Base-by-base conservation (phyloP, 1,284 basidiomycete genomes). In the Cutaneotrichosporon curvatum region DNA sequence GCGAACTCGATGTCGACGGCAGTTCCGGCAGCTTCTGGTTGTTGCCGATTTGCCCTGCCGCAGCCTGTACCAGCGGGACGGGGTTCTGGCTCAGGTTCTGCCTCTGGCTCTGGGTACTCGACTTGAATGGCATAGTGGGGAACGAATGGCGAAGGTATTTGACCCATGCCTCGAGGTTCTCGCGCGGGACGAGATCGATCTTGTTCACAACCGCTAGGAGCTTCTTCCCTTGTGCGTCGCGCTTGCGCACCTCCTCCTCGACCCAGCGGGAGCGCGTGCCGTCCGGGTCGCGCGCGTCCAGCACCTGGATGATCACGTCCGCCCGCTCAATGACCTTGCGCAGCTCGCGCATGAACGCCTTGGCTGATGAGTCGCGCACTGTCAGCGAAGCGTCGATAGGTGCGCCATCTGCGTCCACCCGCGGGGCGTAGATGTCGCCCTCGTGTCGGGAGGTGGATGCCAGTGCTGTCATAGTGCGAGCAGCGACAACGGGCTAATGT, bases 101-200 rank as follows among this genome's bases (percentile, higher is more conserved):
- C 30, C 90, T 81, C 67, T 94, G 91, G 43, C 75, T 70, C 35
- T 87, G 82, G 1, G 86, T 82, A 0, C 85, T 86, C 0, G 89
- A 90, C 55, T 88, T 85, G 77, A 97, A 97, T 0, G 95, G 89
- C 43, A 98, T 79, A 0, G 90, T 92, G 0, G 94, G 91, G 5
- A 90, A 91, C 15, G 85, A 83, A 66, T 95, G 87, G 12, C 91
- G 83, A 5, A 98, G 79, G 67, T 94, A 81, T 51, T 82, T 82
- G 19, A 97, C 76, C 94, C 94, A 98, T 33, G 79, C 78, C 64
- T 92, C 84, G 4, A 92, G 87, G 60, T 95, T 95, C 15, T 82
- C 79, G 42, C 82, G 79, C 2, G 94, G 90, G 2, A 98, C 84
- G 4, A 98, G 79, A 68, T 96, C 90, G 52, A 94, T 85, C 75